Percentiles rank a stretch among this genome's conserved stretches.
These are phyloP conservation scores for Tolypocladium endophyticum DNA, from an alignment of 2,329 filamentous ascomycete species.

Conservation along the genomic window DNA sequence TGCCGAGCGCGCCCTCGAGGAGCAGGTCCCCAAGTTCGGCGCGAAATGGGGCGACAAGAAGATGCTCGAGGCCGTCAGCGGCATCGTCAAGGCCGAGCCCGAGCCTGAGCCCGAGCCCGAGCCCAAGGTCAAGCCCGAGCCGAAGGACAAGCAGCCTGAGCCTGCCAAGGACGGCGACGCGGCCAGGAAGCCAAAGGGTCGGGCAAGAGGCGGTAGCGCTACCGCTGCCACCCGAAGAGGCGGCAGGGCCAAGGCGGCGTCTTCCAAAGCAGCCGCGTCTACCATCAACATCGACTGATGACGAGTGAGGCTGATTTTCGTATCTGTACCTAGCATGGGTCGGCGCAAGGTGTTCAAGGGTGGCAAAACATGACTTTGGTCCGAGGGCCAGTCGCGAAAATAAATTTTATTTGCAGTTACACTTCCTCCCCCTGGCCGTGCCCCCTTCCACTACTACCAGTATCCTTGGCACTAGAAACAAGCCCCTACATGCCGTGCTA, in stretches of 20 bases:
- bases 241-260: conserved; percentile 13
- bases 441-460: background rate
- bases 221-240: conserved; percentile 15
- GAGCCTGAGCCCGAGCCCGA: conserved; percentile 12
- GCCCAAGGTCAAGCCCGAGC: conserved; percentile 16
- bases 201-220: conserved; percentile 13
- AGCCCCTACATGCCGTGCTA: background rate
- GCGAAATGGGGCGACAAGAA: conserved; percentile 33
- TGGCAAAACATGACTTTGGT: background rate
- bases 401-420: background rate
- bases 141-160: conserved; percentile 10
- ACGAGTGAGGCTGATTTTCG: background rate
- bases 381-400: background rate
- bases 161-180: conserved; percentile 11
- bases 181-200: conserved; percentile 14
- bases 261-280: conserved; percentile 6
- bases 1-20: conserved; percentile 15
- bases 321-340: conserved; percentile 1
- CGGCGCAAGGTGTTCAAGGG: background rate
- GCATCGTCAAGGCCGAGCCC: conserved; percentile 25
- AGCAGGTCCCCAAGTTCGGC: conserved; percentile 26
- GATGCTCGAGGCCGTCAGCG: conserved; percentile 35
- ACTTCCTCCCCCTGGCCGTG: background rate
- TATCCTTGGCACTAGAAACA: background rate
- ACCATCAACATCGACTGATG: conserved; percentile 6